Evolutionary conservation across 2,329 filamentous ascomycete genomes (phyloP), one percentile per base, ranked within the genome.

Genomic region (Diplocarpon mali): DNA sequence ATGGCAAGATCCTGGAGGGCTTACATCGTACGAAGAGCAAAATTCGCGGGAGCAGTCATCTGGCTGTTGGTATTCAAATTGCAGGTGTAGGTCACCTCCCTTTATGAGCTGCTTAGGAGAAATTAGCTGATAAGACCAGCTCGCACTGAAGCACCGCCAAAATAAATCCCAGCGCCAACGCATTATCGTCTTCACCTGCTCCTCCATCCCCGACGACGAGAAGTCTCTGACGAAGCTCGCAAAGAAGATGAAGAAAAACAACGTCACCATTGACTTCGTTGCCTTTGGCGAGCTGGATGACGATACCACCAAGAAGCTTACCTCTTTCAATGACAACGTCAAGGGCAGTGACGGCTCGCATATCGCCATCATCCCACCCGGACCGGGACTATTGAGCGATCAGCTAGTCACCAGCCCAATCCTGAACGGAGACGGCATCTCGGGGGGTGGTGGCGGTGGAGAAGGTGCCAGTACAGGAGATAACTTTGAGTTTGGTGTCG

Each of bases 231-330:
- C 89, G 51, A 85, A 86, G 62, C 75, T 98, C 27, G 89, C 92
- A 36, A 94, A 92, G 72, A 93, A 92, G 70, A 93, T 96, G 88
- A 96, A 96, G 79, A 98, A 98, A 76, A 84, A 83, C 66, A 90
- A 85, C 61, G 85, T 95, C 49, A 85, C 82, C 50, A 85, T 98
- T 61, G 92, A 98, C 65, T 90, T 98, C 60, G 77, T 98, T 50
- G 79, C 90, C 38, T 98, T 98, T 59, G 92, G 92, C 55, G 90
- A 98, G 58, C 75, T 95, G 42, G 86, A 92, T 54, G 85, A 89
- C 57, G 86, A 94, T 54, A 87, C 83, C 51, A 85, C 84, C 44
- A 90, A 92, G 68, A 96, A 96, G 70, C 78, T 98, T 43, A 80
- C 87, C 61, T 83, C 85, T 24, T 98, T 98, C 72, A 88, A 95